Percentiles rank a stretch among this genome's conserved stretches.
phyloP scores from a whole-genome alignment of 1,284 basidiomycete genomes.

The Malassezia psittaci region DNA sequence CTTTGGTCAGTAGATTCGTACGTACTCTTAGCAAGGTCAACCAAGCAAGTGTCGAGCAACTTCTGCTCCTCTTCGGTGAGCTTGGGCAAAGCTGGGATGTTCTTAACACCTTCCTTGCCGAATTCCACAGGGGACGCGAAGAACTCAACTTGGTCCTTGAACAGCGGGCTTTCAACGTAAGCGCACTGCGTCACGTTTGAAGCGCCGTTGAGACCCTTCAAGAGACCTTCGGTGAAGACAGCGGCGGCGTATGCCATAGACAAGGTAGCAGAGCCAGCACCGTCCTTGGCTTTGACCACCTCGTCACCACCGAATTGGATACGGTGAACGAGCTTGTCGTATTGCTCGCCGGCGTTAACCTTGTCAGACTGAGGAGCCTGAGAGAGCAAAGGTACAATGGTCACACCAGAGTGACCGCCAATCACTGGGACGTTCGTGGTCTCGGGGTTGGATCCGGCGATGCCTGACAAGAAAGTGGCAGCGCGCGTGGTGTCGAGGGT shows the following conservation, averaged over 20 bases:
- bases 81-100: conserved; percentile 44
- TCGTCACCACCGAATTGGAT: conserved; percentile 95
- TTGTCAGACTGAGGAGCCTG: conserved; percentile 64
- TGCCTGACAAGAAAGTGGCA: conserved; percentile 72
- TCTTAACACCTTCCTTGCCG: conserved; percentile 41
- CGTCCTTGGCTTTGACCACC: conserved; percentile 84
- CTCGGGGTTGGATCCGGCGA: conserved; percentile 52
- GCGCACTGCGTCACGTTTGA: conserved; percentile 72
- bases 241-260: conserved; percentile 70
- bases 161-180: conserved; percentile 71
- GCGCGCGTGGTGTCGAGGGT: conserved; percentile 95
- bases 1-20: background rate
- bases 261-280: conserved; percentile 72
- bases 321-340: conserved; percentile 54
- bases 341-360: conserved; percentile 54
- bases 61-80: conserved; percentile 46
- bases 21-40: conserved; percentile 43
- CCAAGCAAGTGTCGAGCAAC: conserved; percentile 43
- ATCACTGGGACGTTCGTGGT: conserved; percentile 80
- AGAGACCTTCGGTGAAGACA: conserved; percentile 58
- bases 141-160: conserved; percentile 56
- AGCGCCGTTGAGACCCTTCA: conserved; percentile 78
- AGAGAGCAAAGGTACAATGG: conserved; percentile 90
- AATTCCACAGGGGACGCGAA: conserved; percentile 43
- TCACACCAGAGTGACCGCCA: conserved; percentile 91